These are phyloP conservation scores for Phytophthora idaei DNA, from an alignment of 352 stramenopile genomes.

Conservation along the genomic window DNA sequence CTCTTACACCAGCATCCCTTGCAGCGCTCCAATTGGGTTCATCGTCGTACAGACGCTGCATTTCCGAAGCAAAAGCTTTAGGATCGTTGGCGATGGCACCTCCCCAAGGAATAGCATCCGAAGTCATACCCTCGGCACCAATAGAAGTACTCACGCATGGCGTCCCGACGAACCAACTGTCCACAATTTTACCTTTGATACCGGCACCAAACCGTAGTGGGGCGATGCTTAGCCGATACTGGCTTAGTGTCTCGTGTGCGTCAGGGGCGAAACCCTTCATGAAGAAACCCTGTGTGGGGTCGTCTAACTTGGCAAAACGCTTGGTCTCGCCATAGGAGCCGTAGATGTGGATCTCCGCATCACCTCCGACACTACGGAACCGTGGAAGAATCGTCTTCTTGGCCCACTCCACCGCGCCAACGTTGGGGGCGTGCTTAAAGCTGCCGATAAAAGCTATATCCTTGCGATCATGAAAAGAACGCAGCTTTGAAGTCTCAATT, in stretches of 20 bases:
- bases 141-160: constrained; percentile 91
- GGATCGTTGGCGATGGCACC: constrained; percentile 57
- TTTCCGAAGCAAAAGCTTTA: constrained; percentile 45
- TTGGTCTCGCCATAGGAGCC: constrained; percentile 73
- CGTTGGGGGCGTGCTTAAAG: constrained; percentile 93
- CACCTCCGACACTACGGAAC: constrained; percentile 48
- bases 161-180: constrained; percentile 91
- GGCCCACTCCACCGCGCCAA: constrained; percentile 88
- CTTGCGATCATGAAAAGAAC: constrained; percentile 38
- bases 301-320: constrained; percentile 57
- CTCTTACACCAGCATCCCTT: constrained; percentile 32
- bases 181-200: constrained; percentile 96
- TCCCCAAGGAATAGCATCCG: constrained; percentile 42
- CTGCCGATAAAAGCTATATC: constrained; percentile 91
- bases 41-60: constrained; percentile 55
- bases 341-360: constrained; percentile 85
- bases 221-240: constrained; percentile 83
- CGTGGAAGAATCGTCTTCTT: constrained; percentile 69
- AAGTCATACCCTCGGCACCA: constrained; percentile 87
- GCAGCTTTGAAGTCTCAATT: constrained; percentile 23
- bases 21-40: constrained; percentile 43
- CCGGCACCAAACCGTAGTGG: constrained; percentile 93
- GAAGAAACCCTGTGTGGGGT: constrained; percentile 51
- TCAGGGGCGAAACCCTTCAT: constrained; percentile 86
- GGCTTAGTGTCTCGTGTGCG: constrained; percentile 70